A percentile compares a stretch with the other conserved stretches of the same genome.
phyloP scores from a whole-genome alignment of 2,329 filamentous ascomycete species.

The Trichoderma gracile region DNA sequence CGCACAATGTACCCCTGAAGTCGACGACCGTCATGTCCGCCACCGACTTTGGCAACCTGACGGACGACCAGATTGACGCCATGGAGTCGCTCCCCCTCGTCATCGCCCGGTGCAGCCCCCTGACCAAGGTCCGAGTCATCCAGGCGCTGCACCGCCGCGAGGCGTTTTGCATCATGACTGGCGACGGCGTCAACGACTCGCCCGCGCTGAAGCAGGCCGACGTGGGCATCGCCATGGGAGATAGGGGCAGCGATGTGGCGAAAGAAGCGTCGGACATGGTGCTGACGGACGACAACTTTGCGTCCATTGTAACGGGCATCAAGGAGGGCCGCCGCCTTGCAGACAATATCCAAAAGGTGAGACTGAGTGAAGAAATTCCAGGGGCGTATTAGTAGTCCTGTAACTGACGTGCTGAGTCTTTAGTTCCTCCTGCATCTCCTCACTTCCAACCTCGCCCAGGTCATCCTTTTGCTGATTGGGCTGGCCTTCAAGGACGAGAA shows the following conservation, averaged over 20 bases:
- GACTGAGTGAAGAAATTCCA: background rate
- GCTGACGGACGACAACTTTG: constrained; percentile 84
- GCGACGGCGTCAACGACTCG: constrained; percentile 74
- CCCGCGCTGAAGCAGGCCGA: constrained; percentile 72
- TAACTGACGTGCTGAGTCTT: constrained; percentile 25
- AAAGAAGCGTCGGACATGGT: constrained; percentile 87
- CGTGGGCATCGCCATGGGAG: constrained; percentile 75
- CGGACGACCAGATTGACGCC: constrained; percentile 62
- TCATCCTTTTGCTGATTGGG: constrained; percentile 66
- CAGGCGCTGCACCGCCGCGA: constrained; percentile 69
- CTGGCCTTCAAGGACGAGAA: constrained; percentile 65
- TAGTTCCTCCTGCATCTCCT: constrained; percentile 66
- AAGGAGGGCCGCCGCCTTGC: constrained; percentile 69
- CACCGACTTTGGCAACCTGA: constrained; percentile 62
- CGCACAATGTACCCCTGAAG: constrained; percentile 39
- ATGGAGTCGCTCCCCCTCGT: constrained; percentile 64
- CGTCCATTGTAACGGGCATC: constrained; percentile 73
- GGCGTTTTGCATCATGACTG: constrained; percentile 72
- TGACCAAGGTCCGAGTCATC: constrained; percentile 75
- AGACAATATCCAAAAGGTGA: constrained; percentile 73
- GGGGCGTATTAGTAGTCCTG: constrained; percentile 26
- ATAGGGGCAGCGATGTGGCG: constrained; percentile 69
- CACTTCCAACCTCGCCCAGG: constrained; percentile 70
- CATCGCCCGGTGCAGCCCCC: constrained; percentile 67
- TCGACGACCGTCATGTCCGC: constrained; percentile 60